Conservation (phyloP, 345 rosid genomes). For the Dipteronia sinensis region DNA sequence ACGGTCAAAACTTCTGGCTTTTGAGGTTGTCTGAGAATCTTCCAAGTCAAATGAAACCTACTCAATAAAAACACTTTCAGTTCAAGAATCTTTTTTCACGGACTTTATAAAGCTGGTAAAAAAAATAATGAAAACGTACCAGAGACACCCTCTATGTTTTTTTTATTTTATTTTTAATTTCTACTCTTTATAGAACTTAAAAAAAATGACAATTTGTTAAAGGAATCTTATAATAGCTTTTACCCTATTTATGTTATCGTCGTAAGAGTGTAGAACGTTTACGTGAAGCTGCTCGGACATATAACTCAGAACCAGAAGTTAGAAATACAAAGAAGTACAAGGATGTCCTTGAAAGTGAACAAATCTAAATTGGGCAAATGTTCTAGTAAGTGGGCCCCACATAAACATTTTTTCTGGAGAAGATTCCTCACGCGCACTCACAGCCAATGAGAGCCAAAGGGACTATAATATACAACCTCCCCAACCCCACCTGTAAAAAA, state of each 20-base stretch:
- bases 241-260: no score
- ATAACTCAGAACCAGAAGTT: background rate
- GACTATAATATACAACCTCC: background rate
- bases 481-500: background rate
- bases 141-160: background rate
- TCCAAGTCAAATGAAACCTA: conserved; percentile 26
- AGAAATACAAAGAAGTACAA: conserved; percentile 12
- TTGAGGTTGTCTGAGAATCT: conserved; percentile 20
- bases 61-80: conserved; percentile 18
- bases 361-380: conserved; percentile 27
- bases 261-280: no score
- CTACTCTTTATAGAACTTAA: background rate
- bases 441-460: background rate
- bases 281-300: no score
- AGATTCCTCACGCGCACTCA: conserved; percentile 30
- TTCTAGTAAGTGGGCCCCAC: conserved; percentile 1
- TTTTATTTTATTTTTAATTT: no score
- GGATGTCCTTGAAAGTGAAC: conserved; percentile 10
- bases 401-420: background rate
- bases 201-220: background rate
- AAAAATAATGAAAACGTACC: background rate
- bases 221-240: background rate
- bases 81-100: conserved; percentile 19
- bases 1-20: background rate
- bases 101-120: background rate